Conservation (phyloP, 2,329 filamentous ascomycete genomes). For the Diplocarpon mali region DNA sequence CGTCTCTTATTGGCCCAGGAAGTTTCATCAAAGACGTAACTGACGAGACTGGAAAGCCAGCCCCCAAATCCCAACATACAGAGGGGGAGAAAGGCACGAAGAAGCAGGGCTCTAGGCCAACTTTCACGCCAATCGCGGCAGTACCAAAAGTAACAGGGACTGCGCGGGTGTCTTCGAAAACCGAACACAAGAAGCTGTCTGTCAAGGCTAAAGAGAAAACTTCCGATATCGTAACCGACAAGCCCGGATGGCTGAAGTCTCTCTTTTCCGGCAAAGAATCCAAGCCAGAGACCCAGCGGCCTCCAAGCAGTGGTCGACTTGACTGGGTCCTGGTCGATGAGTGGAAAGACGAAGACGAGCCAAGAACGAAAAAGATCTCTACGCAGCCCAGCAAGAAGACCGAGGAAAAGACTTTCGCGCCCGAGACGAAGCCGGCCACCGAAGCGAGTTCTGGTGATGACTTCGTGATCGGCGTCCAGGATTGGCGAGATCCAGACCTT, state of each 20-base stretch:
- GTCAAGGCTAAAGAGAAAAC: conserved; percentile 17
- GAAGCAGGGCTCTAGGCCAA: conserved; percentile 21
- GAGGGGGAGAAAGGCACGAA: conserved; percentile 22
- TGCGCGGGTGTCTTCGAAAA: conserved; percentile 21
- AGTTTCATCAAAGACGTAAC: conserved; percentile 49
- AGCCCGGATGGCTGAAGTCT: conserved; percentile 35
- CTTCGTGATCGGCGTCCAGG: conserved; percentile 75
- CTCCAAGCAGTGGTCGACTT: conserved; percentile 61
- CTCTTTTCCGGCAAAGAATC: conserved; percentile 30
- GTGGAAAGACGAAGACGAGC: conserved; percentile 45
- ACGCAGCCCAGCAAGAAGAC: conserved; percentile 33
- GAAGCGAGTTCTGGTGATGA: conserved; percentile 38
- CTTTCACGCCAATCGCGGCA: conserved; percentile 23
- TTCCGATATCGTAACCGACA: conserved; percentile 13
- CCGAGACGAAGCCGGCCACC: conserved; percentile 14
- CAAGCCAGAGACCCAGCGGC: conserved; percentile 44
- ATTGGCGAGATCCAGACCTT: conserved; percentile 74
- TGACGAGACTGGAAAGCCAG: conserved; percentile 47
- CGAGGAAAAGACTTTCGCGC: conserved; percentile 20
- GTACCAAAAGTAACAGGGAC: conserved; percentile 22
- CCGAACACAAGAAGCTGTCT: conserved; percentile 23
- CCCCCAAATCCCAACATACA: conserved; percentile 40
- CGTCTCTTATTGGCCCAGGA: conserved; percentile 68
- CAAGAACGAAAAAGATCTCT: conserved; percentile 27
- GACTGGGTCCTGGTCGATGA: conserved; percentile 63